phyloP scores from a whole-genome alignment of 495 filamentous ascomycete genomes.

The Aspergillus biplanus region DNA sequence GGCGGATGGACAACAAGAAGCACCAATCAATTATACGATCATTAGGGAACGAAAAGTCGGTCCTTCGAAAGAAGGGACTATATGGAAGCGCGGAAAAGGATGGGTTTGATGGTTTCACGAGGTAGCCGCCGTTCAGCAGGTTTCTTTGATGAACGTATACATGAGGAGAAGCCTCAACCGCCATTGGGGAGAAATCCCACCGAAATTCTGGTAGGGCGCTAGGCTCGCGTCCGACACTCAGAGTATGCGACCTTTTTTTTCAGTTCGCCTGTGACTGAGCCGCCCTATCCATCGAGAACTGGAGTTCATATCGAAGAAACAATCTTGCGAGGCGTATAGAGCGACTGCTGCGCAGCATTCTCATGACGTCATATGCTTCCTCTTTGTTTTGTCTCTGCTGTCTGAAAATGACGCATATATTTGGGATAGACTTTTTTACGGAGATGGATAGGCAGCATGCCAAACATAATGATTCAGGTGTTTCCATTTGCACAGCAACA shows the following conservation, averaged over 20 bases:
- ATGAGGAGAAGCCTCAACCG: conserved; percentile 7
- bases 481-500: conserved; percentile 2
- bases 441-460: conserved; percentile 3
- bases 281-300: conserved; percentile 3
- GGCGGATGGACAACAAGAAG: conserved; percentile 19
- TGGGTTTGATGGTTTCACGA: background rate
- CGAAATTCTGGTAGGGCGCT: too few relatives aligned
- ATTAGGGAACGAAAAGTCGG: conserved; percentile 35
- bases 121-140: background rate
- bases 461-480: background rate
- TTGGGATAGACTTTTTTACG: conserved; percentile 13
- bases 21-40: conserved; percentile 23
- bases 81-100: background rate
- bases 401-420: conserved; percentile 21
- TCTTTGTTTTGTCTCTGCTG: conserved; percentile 12
- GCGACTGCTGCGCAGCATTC: conserved; percentile 24
- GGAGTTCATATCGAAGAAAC: conserved; percentile 11
- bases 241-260: background rate
- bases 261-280: background rate
- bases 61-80: conserved; percentile 11
- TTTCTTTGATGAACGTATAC: conserved; percentile 13
- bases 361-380: conserved; percentile 6
- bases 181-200: too few relatives aligned
- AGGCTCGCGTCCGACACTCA: background rate
- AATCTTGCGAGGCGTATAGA: conserved; percentile 3